These are phyloP conservation scores for Claviceps digitariae DNA, from an alignment of 2,329 filamentous ascomycete genomes.

Conservation along the genomic window DNA sequence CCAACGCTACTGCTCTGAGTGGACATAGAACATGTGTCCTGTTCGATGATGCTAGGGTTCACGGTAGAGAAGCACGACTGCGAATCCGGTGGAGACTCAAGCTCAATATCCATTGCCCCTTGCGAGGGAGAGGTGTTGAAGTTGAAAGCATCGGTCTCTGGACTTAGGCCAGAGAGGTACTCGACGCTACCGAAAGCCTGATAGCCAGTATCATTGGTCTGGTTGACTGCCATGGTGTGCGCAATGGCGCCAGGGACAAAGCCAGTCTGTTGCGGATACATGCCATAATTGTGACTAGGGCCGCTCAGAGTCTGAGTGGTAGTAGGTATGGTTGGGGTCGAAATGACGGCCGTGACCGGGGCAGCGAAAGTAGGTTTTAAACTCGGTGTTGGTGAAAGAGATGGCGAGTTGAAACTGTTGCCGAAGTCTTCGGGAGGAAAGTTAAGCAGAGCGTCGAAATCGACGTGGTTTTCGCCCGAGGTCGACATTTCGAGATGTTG, in stretches of 20 bases:
- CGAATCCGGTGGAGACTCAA: constrained; percentile 32
- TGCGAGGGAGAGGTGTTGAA: constrained; percentile 57
- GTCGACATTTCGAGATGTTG: constrained; percentile 21
- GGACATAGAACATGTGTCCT: constrained; percentile 35
- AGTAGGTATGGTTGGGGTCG: constrained; percentile 41
- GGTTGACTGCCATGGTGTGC: constrained; percentile 66
- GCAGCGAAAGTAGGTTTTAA: constrained; percentile 41
- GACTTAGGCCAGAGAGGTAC: constrained; percentile 41
- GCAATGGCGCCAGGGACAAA: constrained; percentile 74
- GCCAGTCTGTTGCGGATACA: constrained; percentile 91
- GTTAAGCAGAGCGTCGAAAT: constrained; percentile 46
- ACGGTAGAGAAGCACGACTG: constrained; percentile 54
- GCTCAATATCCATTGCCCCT: constrained; percentile 48
- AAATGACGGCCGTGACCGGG: constrained; percentile 36
- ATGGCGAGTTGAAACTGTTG: constrained; percentile 45
- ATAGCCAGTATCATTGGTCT: constrained; percentile 42
- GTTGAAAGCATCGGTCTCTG: constrained; percentile 55
- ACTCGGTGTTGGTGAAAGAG: constrained; percentile 39
- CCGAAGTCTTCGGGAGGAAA: constrained; percentile 45
- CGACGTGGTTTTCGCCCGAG: constrained; percentile 32
- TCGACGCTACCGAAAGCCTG: constrained; percentile 35
- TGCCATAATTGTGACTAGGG: constrained; percentile 89
- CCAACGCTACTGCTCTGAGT: constrained; percentile 45
- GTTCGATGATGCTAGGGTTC: constrained; percentile 62
- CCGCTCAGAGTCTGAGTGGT: constrained; percentile 51